These are phyloP conservation scores for Cymbidium sinense DNA, from an alignment of 106 monocot species.

Conservation along the genomic window DNA sequence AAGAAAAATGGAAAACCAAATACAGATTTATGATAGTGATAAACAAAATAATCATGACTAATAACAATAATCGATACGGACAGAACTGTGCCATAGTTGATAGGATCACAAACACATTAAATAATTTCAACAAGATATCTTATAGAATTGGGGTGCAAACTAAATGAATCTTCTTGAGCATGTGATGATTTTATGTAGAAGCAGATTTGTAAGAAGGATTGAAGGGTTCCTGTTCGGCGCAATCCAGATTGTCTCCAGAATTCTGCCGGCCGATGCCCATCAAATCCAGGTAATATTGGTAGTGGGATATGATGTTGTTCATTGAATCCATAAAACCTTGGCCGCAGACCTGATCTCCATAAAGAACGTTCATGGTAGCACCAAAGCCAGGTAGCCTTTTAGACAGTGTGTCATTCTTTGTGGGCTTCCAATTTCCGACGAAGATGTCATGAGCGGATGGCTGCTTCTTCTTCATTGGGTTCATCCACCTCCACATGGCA, in stretches of 20 bases:
- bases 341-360: slow-evolving; percentile 63
- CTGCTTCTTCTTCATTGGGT: slow-evolving; percentile 93
- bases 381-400: slow-evolving; percentile 90
- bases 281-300: no score
- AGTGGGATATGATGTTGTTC: slow-evolving; percentile 88
- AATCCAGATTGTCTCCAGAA: no score
- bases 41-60: no score
- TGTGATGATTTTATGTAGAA: no score
- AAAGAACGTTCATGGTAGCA: slow-evolving; percentile 80
- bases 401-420: slow-evolving; percentile 78
- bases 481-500: slow-evolving; percentile 91
- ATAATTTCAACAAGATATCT: not conserved
- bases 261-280: no score
- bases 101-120: not conserved
- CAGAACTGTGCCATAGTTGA: no score
- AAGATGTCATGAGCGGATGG: slow-evolving; percentile 62
- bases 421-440: slow-evolving; percentile 85
- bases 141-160: not conserved
- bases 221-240: no score
- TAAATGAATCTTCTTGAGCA: no score
- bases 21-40: no score
- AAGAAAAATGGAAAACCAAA: no score
- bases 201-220: no score
- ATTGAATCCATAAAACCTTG: slow-evolving; percentile 67
- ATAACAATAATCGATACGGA: no score